Percentiles rank a stretch among this genome's conserved stretches.
Conservation (phyloP, 78 protist species). For the Dictyostelium brefeldianum region DNA sequence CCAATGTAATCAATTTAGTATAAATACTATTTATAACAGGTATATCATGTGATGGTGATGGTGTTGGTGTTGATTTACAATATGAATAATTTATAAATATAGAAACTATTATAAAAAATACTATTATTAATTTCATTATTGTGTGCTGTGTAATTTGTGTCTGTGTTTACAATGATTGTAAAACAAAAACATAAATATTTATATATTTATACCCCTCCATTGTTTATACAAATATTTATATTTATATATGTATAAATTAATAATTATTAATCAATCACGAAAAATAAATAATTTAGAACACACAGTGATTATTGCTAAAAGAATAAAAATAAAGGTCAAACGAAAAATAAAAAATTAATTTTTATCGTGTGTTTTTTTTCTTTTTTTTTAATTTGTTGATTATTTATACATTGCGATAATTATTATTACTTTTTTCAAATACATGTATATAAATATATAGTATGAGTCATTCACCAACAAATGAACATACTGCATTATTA, state of each 20-base stretch:
- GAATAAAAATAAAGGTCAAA: neutral
- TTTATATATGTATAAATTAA: too few species aligned
- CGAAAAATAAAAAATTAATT: neutral
- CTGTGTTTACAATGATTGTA: too few species aligned
- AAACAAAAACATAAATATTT: too few species aligned
- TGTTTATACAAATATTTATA: too few species aligned
- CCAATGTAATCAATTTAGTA: neutral
- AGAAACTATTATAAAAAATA: neutral
- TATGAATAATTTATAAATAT: neutral
- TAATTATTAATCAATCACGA: too few species aligned
- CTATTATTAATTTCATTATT: too few species aligned
- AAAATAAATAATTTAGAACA: too few species aligned
- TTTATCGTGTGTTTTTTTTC: neutral
- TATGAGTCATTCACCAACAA: neutral
- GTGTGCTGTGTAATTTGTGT: too few species aligned
- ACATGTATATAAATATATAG: neutral
- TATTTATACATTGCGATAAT: neutral
- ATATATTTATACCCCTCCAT: too few species aligned
- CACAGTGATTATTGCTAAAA: too few species aligned
- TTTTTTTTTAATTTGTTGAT: neutral
- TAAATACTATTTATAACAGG: neutral
- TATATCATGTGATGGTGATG: neutral
- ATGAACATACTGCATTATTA: neutral
- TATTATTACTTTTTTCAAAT: neutral
- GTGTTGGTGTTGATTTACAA: neutral